Evolutionary conservation across 345 rosid species (phyloP).

Genomic region (Geranium rotundifolium): DNA sequence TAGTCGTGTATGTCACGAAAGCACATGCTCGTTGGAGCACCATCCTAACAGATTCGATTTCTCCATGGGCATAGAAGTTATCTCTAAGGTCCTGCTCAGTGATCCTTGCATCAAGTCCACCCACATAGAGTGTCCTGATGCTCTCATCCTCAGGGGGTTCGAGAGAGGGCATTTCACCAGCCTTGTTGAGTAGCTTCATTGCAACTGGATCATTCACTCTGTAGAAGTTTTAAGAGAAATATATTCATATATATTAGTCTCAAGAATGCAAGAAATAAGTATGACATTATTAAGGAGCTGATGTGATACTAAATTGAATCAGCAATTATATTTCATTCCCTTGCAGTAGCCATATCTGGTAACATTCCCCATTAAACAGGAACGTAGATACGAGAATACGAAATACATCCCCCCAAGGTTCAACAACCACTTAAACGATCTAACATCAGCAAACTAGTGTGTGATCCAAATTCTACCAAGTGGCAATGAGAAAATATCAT

Average conservation of each 20-base stretch:
- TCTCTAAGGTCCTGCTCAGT: slow-evolving; percentile 87
- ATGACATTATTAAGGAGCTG: background rate
- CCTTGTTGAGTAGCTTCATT: slow-evolving; percentile 75
- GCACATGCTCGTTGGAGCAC: slow-evolving; percentile 85
- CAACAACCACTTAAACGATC: background rate
- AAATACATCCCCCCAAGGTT: background rate
- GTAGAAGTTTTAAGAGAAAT: slow-evolving; percentile 10
- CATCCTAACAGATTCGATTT: slow-evolving; percentile 78
- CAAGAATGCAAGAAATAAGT: background rate
- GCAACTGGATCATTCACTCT: slow-evolving; percentile 96
- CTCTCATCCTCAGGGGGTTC: slow-evolving; percentile 93
- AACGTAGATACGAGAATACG: background rate
- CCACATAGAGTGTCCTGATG: slow-evolving; percentile 81
- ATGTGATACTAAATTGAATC: background rate
- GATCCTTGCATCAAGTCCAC: slow-evolving; percentile 77
- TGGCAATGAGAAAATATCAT: background rate
- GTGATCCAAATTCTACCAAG: background rate
- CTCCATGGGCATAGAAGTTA: slow-evolving; percentile 82
- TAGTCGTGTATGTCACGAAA: slow-evolving; percentile 81
- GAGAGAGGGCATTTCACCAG: slow-evolving; percentile 92
- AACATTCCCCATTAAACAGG: background rate
- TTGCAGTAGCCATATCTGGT: background rate
- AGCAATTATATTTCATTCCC: background rate
- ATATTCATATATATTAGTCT: too few relatives aligned
- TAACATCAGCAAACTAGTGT: background rate